Base-by-base conservation (phyloP, 805 yeast species). In the Candida tammaniensis region DNA sequence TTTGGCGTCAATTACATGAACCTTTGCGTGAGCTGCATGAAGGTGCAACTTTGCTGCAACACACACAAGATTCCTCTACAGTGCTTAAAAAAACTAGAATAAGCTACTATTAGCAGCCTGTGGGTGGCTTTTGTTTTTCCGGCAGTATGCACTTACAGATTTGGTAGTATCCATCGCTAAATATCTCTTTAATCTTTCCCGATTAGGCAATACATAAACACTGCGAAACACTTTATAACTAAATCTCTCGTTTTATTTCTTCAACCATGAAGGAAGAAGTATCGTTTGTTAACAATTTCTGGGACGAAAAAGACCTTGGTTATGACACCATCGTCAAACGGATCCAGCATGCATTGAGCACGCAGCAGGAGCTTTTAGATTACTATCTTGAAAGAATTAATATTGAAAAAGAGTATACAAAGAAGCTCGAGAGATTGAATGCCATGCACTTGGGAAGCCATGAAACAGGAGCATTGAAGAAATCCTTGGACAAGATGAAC, bases 371-470 rank as follows among this genome's bases (percentile, higher is more conserved):
- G 38, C 50, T 64, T 25, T 45, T 59, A 20, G 55, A 53, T 11
- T 63, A 55, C 39, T 65, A 63, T 40, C 51, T 51, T 21, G 68
- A 65, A 38, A 61, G 81, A 24, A 60, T 74, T 1, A 63, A 74
- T 11, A 72, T 87, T 24, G 96, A 86, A 48, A 82, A 78, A 40
- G 95, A 87, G 17, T 85, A 84, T 49, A 61, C 80, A 24, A 71
- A 74, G 36, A 70, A 68, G 39, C 54, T 87, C 44, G 61, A 61
- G 27, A 64, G 70, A 11, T 59, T 86, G 15, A 61, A 84, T 14
- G 57, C 61, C 31, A 48, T 46, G 1, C 38, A 62, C 1, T 55
- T 78, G 4, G 89, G 88, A 1, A 51, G 73, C 3, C 66, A 63
- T 37, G 86, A 79, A 44, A 65, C 74, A 0, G 91, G 89, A 0